Percentiles rank a stretch among this genome's conserved stretches.
Conservation (phyloP, 139 green algal genomes). For the Coccomyxa sp. region DNA sequence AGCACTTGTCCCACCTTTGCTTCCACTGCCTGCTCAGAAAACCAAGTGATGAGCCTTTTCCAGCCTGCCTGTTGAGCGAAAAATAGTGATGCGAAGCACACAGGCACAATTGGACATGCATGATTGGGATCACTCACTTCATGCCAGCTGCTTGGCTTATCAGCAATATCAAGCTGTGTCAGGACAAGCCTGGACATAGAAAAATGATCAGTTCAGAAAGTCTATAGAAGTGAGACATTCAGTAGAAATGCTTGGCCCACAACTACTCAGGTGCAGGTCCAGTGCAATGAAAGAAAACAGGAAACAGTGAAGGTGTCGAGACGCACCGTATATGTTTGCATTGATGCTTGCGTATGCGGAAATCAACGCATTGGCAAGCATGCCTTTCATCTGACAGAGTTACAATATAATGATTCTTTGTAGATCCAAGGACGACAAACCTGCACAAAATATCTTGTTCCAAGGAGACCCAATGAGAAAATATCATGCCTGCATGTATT, state of each 20-base stretch:
- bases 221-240: too few species aligned
- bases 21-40: background rate
- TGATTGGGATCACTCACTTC: too few species aligned
- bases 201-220: too few species aligned
- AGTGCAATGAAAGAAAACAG: too few species aligned
- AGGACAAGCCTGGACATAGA: background rate
- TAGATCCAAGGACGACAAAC: background rate
- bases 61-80: background rate
- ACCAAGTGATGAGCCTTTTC: background rate
- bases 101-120: background rate
- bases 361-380: background rate
- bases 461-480: too few species aligned
- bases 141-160: background rate
- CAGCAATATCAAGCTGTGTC: background rate
- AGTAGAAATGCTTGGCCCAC: too few species aligned
- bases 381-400: background rate
- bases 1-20: background rate
- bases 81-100: background rate
- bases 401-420: background rate
- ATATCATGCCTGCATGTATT: too few species aligned
- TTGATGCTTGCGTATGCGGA: background rate
- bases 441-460: too few species aligned
- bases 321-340: background rate
- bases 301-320: too few species aligned
- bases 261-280: too few species aligned